Conservation (phyloP, 495 filamentous ascomycete species). For the Filosporella fistucella region DNA sequence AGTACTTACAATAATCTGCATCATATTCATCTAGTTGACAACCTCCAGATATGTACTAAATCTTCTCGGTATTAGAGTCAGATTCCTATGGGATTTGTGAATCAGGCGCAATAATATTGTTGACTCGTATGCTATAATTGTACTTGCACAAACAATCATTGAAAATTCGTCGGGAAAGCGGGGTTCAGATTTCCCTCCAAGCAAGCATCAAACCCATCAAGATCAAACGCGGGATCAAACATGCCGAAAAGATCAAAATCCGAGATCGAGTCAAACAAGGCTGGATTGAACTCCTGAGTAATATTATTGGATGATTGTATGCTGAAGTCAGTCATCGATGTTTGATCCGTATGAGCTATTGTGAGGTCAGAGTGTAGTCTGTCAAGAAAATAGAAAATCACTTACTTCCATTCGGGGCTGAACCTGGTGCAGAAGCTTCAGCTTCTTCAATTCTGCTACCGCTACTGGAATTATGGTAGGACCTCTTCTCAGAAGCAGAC, state of each 20-base stretch:
- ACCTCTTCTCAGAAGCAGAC: conserved; percentile 15
- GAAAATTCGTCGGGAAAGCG: conserved; percentile 30
- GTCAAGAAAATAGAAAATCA: neutral
- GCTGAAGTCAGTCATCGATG: conserved; percentile 10
- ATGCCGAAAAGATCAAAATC: conserved; percentile 38
- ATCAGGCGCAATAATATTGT: too few species aligned
- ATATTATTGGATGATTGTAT: neutral
- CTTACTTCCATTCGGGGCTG: neutral
- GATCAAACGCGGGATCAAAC: conserved; percentile 38
- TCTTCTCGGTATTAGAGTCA: too few species aligned
- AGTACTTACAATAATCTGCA: too few species aligned
- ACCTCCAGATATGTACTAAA: too few species aligned
- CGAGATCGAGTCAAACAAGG: conserved; percentile 27
- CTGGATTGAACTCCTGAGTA: conserved; percentile 25
- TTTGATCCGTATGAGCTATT: conserved; percentile 3
- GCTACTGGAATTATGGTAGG: neutral
- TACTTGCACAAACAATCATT: too few species aligned
- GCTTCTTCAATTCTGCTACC: neutral
- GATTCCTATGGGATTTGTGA: too few species aligned
- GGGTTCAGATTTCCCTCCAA: conserved; percentile 37
- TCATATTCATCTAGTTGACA: too few species aligned
- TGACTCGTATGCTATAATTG: too few species aligned
- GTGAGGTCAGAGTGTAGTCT: neutral
- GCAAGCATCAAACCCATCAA: conserved; percentile 36
- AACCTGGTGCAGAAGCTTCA: conserved; percentile 12